Conservation (phyloP, 1,284 basidiomycete species). For the Inonotus hispidus region DNA sequence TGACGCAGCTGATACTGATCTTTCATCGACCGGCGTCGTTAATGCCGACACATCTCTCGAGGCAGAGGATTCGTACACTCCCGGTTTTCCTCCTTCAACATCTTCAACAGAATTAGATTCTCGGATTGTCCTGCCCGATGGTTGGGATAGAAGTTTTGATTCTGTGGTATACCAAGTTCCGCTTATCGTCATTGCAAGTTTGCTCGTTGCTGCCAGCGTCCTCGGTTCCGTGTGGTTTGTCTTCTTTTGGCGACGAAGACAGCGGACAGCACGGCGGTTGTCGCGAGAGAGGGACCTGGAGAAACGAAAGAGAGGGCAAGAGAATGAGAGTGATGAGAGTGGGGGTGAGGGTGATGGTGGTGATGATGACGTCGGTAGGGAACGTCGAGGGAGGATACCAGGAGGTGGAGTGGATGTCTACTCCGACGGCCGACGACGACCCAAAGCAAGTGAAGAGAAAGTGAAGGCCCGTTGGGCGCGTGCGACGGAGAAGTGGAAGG, state of each 20-base stretch:
- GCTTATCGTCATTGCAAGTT: conserved; percentile 54
- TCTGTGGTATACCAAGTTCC: conserved; percentile 26
- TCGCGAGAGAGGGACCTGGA: conserved; percentile 35
- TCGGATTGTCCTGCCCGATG: conserved; percentile 42
- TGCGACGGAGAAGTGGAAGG: conserved; percentile 60
- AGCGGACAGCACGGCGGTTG: conserved; percentile 21
- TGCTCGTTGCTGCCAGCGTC: conserved; percentile 53
- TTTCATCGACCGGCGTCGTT: background rate
- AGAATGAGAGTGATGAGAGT: conserved; percentile 20
- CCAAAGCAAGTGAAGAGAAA: conserved; percentile 24
- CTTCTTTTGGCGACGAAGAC: conserved; percentile 49
- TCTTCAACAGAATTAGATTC: background rate
- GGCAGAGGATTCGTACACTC: background rate
- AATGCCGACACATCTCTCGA: conserved; percentile 1
- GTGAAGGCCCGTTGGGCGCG: conserved; percentile 52
- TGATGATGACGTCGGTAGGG: conserved; percentile 40
- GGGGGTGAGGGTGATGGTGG: conserved; percentile 29
- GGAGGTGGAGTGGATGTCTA: conserved; percentile 18
- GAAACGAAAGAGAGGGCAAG: conserved; percentile 26
- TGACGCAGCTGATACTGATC: background rate
- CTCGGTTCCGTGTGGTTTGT: conserved; percentile 49
- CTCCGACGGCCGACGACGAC: conserved; percentile 31
- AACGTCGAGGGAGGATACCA: conserved; percentile 25
- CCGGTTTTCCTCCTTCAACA: background rate
- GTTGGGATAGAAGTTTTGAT: conserved; percentile 39